Base-by-base conservation (phyloP, 2,329 filamentous ascomycete species). In the Colletotrichum australisinense region DNA sequence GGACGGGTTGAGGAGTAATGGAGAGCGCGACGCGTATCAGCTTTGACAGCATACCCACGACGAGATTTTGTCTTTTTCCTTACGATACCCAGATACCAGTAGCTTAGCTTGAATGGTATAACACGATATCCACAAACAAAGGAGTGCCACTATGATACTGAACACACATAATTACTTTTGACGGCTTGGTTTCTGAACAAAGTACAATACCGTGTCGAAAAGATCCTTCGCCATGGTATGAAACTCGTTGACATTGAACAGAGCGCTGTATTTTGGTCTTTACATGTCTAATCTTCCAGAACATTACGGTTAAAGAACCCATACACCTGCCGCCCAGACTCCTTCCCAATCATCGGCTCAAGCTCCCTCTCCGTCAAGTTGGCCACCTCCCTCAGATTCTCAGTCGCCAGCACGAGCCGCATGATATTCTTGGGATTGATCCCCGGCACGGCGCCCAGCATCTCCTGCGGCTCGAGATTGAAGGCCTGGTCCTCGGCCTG, bases 391-490 rank as follows among this genome's bases (percentile, higher is more conserved):
- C 88, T 86, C 42, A 99, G 86, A 82, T 91, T 97, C 76, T 93
- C 92, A 76, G 93, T 90, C 79, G 94, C 89, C 24, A 95, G 79
- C 42, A 93, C 91, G 58, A 99, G 78, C 74, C 90, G 91, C 78
- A 90, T 91, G 42, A 97, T 87, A 74, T 94, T 95, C 83, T 94
- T 93, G 12, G 92, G 91, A 42, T 91, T 96, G 16, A 98, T 90
- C 0, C 97, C 97, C 0, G 97, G 97, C 14, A 98, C 92, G 1
- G 91, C 89, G 32, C 93, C 87, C 75, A 99, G 84, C 94, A 98
- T 97, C 80, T 98, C 96, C 83, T 97, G 94, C 32, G 95, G 94
- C 78, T 94, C 92, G 74, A 93, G 90, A 78, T 95, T 97, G 79
- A 97, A 98, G 0, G 88, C 91, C 77, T 94, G 90, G 76, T 93